Percentiles rank a stretch among this genome's conserved stretches.
These are phyloP conservation scores for Paramecium biaurelia DNA, from an alignment of 73 alveolate genomes.

Conservation along the genomic window DNA sequence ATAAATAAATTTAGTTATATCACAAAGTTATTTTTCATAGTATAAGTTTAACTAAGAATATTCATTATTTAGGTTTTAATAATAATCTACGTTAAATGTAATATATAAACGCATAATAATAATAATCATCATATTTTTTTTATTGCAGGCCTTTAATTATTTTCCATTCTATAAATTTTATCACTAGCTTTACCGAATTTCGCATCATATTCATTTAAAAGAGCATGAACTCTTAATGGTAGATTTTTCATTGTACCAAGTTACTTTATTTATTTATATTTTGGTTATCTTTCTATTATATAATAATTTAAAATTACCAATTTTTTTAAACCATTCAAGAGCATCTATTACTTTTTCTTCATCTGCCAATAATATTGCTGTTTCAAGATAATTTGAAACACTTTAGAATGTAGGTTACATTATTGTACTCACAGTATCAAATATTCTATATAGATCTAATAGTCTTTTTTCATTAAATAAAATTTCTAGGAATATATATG, in stretches of 20 bases:
- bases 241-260: background rate
- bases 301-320: background rate
- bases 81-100: background rate
- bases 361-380: background rate
- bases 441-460: background rate
- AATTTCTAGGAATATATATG: background rate
- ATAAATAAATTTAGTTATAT: background rate
- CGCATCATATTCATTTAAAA: background rate
- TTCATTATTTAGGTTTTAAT: background rate
- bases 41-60: background rate
- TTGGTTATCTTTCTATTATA: background rate
- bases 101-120: background rate
- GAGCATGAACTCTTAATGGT: constrained; percentile 36
- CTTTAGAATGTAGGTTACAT: background rate
- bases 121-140: background rate
- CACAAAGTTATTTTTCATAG: background rate
- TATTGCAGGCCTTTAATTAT: background rate
- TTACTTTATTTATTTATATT: background rate
- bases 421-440: background rate
- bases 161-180: background rate
- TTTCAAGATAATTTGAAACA: constrained; percentile 2
- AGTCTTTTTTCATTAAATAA: background rate
- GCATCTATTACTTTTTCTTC: constrained; percentile 38
- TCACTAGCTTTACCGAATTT: constrained; percentile 33
- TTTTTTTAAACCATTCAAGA: background rate